Percentiles rank a stretch among this genome's conserved stretches.
phyloP scores from a whole-genome alignment of 768 basidiomycete species.

The Panus rudis region DNA sequence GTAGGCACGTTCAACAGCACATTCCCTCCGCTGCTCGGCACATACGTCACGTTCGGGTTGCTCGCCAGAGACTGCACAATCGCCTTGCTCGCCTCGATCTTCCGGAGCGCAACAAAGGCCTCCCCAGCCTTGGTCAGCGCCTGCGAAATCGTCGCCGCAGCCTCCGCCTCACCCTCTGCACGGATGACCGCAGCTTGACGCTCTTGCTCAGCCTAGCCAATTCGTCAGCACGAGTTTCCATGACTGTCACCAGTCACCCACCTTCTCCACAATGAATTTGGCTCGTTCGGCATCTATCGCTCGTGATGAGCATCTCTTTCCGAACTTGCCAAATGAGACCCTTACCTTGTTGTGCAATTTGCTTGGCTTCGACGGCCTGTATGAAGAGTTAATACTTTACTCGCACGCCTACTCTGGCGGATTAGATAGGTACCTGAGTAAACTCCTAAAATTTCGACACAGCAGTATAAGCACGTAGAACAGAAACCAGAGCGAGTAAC shows the following conservation, averaged over 20 bases:
- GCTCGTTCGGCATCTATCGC: slow-evolving; percentile 89
- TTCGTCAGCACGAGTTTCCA: slow-evolving; percentile 6
- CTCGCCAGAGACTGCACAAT: slow-evolving; percentile 79
- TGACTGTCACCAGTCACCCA: slow-evolving; percentile 25
- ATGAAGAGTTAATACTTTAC: slow-evolving; percentile 5
- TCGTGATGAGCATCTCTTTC: background rate
- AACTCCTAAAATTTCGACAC: slow-evolving; percentile 64
- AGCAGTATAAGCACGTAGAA: background rate
- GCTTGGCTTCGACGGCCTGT: slow-evolving; percentile 97
- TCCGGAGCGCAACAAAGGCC: slow-evolving; percentile 88
- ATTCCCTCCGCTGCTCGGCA: slow-evolving; percentile 74
- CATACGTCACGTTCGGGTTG: slow-evolving; percentile 85
- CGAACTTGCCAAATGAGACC: background rate
- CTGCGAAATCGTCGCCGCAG: slow-evolving; percentile 85
- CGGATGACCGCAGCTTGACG: slow-evolving; percentile 96
- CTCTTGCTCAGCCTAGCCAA: slow-evolving; percentile 89
- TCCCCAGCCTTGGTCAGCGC: slow-evolving; percentile 93
- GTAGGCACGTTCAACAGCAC: slow-evolving; percentile 80
- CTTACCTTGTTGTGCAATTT: slow-evolving; percentile 96
- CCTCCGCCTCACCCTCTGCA: slow-evolving; percentile 98
- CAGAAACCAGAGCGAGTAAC: slow-evolving; percentile 9
- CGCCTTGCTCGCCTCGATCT: slow-evolving; percentile 97
- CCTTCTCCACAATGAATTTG: slow-evolving; percentile 99
- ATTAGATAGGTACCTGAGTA: slow-evolving; percentile 45
- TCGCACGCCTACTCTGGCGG: background rate